Evolutionary conservation across 1,284 basidiomycete species (phyloP).

Genomic region (Sanguinoderma infundibulare): DNA sequence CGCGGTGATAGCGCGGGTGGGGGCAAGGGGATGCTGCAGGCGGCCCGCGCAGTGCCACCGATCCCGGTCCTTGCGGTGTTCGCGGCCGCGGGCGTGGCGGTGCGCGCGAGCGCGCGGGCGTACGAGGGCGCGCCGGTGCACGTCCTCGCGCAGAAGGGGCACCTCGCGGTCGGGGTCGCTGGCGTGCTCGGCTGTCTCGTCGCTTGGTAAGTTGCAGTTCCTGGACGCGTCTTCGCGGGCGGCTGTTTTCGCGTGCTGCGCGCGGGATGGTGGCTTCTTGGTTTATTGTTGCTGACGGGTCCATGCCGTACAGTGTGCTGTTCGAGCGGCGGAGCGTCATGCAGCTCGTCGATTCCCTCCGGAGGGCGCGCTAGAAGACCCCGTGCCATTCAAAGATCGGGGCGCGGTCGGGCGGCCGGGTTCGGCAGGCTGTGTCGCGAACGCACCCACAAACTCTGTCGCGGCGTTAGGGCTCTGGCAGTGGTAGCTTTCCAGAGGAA

Average conservation of each 20-base stretch:
- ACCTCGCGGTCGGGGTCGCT: conserved; percentile 33
- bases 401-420: too few relatives aligned
- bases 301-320: conserved; percentile 4
- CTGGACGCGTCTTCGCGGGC: not conserved
- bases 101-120: conserved; percentile 32
- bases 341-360: conserved; percentile 15
- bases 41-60: conserved; percentile 33
- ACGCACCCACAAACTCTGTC: too few relatives aligned
- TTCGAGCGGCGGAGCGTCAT: conserved; percentile 20
- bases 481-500: not conserved
- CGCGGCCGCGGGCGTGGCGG: conserved; percentile 30
- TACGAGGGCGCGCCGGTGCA: conserved; percentile 24
- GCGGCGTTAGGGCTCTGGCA: not conserved
- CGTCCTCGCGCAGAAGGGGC: conserved; percentile 32
- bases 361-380: conserved; percentile 11
- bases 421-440: not conserved
- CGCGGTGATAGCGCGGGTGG: conserved; percentile 9
- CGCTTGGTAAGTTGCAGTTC: conserved; percentile 34
- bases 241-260: not conserved
- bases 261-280: not conserved
- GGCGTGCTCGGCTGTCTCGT: conserved; percentile 33
- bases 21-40: conserved; percentile 14
- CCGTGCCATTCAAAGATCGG: not conserved
- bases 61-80: conserved; percentile 33
- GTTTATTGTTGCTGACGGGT: conserved; percentile 1